Percentiles rank a stretch among this genome's conserved stretches.
Evolutionary conservation across 2,329 filamentous ascomycete species (phyloP).

Genomic region (Stemphylium lycopersici): DNA sequence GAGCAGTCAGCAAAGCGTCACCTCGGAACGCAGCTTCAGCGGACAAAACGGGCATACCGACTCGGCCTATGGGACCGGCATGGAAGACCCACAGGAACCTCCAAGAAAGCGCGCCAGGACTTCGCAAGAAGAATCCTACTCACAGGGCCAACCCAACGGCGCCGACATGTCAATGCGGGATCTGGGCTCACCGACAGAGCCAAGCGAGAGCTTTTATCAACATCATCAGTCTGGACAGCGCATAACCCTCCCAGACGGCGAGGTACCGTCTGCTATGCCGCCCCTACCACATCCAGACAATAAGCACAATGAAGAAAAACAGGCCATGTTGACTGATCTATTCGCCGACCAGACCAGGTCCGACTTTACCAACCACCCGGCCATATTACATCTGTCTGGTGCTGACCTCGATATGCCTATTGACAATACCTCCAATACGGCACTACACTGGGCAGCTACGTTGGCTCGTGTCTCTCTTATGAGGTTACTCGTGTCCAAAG

Average conservation of each 20-base stretch:
- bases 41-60: slow-evolving; percentile 60
- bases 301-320: slow-evolving; percentile 77
- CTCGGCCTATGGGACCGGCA: slow-evolving; percentile 68
- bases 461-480: slow-evolving; percentile 84
- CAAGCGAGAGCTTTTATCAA: slow-evolving; percentile 73
- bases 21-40: slow-evolving; percentile 76
- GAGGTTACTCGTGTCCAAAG: slow-evolving; percentile 78
- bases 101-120: slow-evolving; percentile 77
- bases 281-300: slow-evolving; percentile 66
- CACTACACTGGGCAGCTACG: slow-evolving; percentile 95
- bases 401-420: slow-evolving; percentile 91
- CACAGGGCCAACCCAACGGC: slow-evolving; percentile 47
- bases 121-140: slow-evolving; percentile 48
- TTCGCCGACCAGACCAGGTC: slow-evolving; percentile 63
- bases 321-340: slow-evolving; percentile 78
- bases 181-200: slow-evolving; percentile 72
- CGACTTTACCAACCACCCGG: slow-evolving; percentile 76
- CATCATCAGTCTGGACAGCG: slow-evolving; percentile 55
- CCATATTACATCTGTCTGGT: slow-evolving; percentile 75
- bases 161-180: slow-evolving; percentile 66
- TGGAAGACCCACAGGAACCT: slow-evolving; percentile 69
- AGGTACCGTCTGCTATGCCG: slow-evolving; percentile 65
- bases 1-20: slow-evolving; percentile 81
- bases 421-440: slow-evolving; percentile 86
- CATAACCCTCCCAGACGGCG: slow-evolving; percentile 54